Evolutionary conservation across 2,329 filamentous ascomycete genomes (phyloP).

Genomic region (Neurospora sp.): DNA sequence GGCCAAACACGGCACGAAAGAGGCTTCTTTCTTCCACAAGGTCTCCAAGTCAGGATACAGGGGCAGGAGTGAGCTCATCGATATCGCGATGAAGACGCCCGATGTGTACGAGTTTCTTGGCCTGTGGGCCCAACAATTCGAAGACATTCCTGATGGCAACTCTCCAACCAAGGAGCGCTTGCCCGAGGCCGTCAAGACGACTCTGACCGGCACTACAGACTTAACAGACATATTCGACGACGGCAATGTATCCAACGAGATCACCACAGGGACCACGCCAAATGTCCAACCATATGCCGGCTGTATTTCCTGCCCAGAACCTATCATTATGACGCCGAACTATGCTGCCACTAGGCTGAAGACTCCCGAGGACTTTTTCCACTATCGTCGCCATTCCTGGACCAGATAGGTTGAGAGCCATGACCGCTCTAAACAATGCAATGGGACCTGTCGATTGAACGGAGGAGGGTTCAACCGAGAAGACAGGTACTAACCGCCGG

Average conservation of each 20-base stretch:
- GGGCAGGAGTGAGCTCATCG: background rate
- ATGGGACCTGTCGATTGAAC: too few relatives aligned
- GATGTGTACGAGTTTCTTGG: background rate
- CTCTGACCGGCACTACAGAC: background rate
- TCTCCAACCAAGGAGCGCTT: background rate
- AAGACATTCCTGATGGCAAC: background rate
- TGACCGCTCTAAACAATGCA: too few relatives aligned
- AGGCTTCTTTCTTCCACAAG: background rate
- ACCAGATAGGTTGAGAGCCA: background rate
- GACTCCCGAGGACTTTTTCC: background rate
- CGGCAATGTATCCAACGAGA: background rate
- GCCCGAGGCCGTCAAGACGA: background rate
- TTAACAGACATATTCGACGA: background rate
- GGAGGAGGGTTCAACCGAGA: too few relatives aligned
- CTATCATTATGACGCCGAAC: background rate
- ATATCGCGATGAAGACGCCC: background rate
- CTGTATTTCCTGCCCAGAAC: background rate
- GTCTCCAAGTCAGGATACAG: rapidly evolving
- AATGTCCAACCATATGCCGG: background rate
- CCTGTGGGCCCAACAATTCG: background rate
- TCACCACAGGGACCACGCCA: background rate
- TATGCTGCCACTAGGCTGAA: background rate
- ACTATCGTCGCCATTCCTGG: background rate
- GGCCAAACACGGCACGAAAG: background rate
- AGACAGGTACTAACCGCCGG: too few relatives aligned